Evolutionary conservation across 805 yeast genomes (phyloP).

Genomic region (Candida peoriensis): DNA sequence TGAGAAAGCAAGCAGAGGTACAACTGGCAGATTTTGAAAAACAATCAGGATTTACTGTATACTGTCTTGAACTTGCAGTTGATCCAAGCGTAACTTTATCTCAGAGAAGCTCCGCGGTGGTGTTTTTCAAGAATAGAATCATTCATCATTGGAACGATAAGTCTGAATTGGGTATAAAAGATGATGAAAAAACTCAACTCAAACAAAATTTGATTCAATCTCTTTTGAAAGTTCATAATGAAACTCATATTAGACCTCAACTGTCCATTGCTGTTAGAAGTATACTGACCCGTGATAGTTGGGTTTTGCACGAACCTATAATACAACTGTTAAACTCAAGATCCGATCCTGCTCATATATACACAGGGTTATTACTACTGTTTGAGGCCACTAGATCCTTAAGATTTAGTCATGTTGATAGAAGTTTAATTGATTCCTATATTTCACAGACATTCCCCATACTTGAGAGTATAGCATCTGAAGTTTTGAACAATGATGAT

Average conservation of each 20-base stretch:
- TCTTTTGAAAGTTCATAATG: slow-evolving; percentile 37
- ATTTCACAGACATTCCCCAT: slow-evolving; percentile 49
- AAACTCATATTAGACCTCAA: slow-evolving; percentile 46
- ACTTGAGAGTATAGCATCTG: slow-evolving; percentile 46
- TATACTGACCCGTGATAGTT: slow-evolving; percentile 42
- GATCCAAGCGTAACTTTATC: slow-evolving; percentile 38
- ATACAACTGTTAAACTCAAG: slow-evolving; percentile 32
- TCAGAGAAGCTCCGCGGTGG: slow-evolving; percentile 56
- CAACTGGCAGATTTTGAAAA: slow-evolving; percentile 47
- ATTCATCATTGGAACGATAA: slow-evolving; percentile 45
- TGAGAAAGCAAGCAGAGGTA: slow-evolving; percentile 49
- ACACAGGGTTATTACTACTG: slow-evolving; percentile 53
- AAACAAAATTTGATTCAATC: slow-evolving; percentile 50
- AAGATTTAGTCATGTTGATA: slow-evolving; percentile 50
- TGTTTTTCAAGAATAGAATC: slow-evolving; percentile 63
- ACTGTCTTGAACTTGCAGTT: slow-evolving; percentile 43
- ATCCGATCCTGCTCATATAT: slow-evolving; percentile 32
- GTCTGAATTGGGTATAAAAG: slow-evolving; percentile 27
- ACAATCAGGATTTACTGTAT: slow-evolving; percentile 53
- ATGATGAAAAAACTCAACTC: slow-evolving; percentile 50
- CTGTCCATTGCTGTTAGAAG: slow-evolving; percentile 51
- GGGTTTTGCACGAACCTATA: slow-evolving; percentile 28
- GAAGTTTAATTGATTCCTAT: slow-evolving; percentile 43
- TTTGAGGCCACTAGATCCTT: slow-evolving; percentile 51
- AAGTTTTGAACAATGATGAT: slow-evolving; percentile 25